Base-by-base conservation (phyloP, 1,284 basidiomycete species). In the Apiotrichum sp. region DNA sequence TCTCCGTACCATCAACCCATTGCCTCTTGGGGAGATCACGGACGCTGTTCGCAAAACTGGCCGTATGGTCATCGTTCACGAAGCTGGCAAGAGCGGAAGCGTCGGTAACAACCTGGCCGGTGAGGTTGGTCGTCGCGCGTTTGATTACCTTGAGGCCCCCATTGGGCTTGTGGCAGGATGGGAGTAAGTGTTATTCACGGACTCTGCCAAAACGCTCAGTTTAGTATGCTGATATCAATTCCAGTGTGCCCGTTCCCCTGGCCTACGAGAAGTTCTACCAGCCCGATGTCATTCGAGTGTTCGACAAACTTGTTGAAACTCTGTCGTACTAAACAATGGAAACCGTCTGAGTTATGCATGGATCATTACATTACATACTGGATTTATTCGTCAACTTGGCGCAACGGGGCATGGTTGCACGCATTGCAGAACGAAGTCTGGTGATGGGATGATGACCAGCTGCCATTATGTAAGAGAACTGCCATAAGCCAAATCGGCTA, bases 211-310 rank as follows among this genome's bases (percentile, higher is more conserved):
- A n/a, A n/a, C n/a, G n/a, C n/a, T n/a, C n/a, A n/a, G n/a, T n/a
- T n/a, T n/a, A n/a, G n/a, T n/a, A n/a, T n/a, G n/a, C n/a, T n/a
- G n/a, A n/a, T n/a, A n/a, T n/a, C n/a, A n/a, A n/a, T n/a, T n/a
- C 39, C 62, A 91, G 89, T 64, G 83, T 85, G 4, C 91, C 91
- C 1, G 84, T 85, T 22, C 86, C 84, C 32, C 78, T 95, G 63
- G 85, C 87, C 50, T 93, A 84, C 66, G 91, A 95, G 78, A 92
- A 89, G 71, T 93, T 95, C 74, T 85, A 88, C 75, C 85, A 93
- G 68, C 91, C 91, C 0, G 91, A 93, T 68, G 80, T 86, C 3
- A 80, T 95, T 57, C 82, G 90, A 49, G 80, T 93, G 53, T 73
- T 93, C 55, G 91, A 95, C 69, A 87, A 85, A 34, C 79, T 93